phyloP scores from a whole-genome alignment of 108 stramenopile species.

The Cyclotella choctawhatcheeana region DNA sequence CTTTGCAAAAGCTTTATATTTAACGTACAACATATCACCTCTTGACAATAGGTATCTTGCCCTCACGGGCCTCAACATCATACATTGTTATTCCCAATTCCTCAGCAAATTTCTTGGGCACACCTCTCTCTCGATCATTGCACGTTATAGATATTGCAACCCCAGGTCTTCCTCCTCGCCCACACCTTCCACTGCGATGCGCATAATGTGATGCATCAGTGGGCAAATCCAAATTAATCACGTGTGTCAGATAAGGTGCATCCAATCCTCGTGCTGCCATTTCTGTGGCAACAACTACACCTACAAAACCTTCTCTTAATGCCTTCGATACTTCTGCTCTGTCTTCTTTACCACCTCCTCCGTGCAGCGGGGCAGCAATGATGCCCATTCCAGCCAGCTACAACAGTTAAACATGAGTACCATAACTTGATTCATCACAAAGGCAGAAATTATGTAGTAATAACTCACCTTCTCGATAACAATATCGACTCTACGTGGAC shows the following conservation, averaged over 20 bases:
- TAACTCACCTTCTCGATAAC: conserved; percentile 70
- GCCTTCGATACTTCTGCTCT: conserved; percentile 87
- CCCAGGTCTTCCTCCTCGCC: conserved; percentile 88
- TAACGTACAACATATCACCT: not conserved
- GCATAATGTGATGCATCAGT: conserved; percentile 90
- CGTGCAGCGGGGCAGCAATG: conserved; percentile 83
- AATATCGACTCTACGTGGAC: conserved; percentile 76
- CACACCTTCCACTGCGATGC: conserved; percentile 86
- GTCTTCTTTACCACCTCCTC: conserved; percentile 83
- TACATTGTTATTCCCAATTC: conserved; percentile 73
- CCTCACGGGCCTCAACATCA: conserved; percentile 69
- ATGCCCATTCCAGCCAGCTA: conserved; percentile 75
- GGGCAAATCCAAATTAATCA: conserved; percentile 90
- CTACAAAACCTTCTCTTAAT: conserved; percentile 84
- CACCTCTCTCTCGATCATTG: conserved; percentile 73
- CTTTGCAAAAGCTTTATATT: too few species aligned
- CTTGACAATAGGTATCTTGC: conserved; percentile 70
- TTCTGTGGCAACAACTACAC: conserved; percentile 89
- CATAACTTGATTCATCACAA: not conserved
- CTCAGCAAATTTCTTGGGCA: conserved; percentile 72
- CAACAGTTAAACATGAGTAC: not conserved
- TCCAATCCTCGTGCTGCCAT: conserved; percentile 89
- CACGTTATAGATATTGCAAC: conserved; percentile 85
- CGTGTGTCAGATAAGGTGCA: conserved; percentile 89
- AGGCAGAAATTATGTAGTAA: not conserved